These are phyloP conservation scores for Marasmius tenuissimus DNA, from an alignment of 1,284 basidiomycete species.

Conservation along the genomic window DNA sequence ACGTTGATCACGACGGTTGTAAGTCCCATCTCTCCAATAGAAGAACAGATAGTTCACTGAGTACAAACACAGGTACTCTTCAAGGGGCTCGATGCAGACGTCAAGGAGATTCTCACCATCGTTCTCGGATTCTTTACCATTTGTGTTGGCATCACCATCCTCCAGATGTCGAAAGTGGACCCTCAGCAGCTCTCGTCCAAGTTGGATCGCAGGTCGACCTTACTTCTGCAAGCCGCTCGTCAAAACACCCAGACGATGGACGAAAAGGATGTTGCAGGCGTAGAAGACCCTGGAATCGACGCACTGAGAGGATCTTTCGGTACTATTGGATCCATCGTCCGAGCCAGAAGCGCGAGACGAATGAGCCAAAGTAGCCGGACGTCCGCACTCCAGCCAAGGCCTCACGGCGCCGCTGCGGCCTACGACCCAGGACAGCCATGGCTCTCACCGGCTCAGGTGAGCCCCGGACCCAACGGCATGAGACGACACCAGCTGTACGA, in stretches of 20 bases:
- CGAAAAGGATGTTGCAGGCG: conserved; percentile 53
- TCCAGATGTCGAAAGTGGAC: conserved; percentile 96
- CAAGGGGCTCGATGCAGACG: conserved; percentile 84
- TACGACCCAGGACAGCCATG: conserved; percentile 24
- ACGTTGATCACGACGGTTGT: conserved; percentile 87
- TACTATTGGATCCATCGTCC: conserved; percentile 85
- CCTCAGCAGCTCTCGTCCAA: conserved; percentile 63
- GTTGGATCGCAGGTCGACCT: conserved; percentile 83
- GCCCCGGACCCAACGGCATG: conserved; percentile 40
- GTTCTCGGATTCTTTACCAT: conserved; percentile 91
- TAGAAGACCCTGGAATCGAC: conserved; percentile 86
- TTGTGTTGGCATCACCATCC: conserved; percentile 87
- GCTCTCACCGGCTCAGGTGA: conserved; percentile 22
- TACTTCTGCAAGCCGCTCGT: conserved; percentile 79
- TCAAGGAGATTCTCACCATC: conserved; percentile 81
- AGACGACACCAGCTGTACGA: conserved; percentile 82
- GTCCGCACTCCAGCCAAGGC: conserved; percentile 29
- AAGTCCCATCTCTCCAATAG: conserved; percentile 13
- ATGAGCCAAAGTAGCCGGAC: conserved; percentile 57
- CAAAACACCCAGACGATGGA: conserved; percentile 61
- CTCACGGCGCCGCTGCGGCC: conserved; percentile 37
- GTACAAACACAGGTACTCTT: conserved; percentile 67
- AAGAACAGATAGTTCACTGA: background rate
- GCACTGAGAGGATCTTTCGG: conserved; percentile 89
- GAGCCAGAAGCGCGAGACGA: conserved; percentile 69